These are phyloP conservation scores for Stenocarpella maydis DNA, from an alignment of 2,329 filamentous ascomycete species.

Conservation along the genomic window DNA sequence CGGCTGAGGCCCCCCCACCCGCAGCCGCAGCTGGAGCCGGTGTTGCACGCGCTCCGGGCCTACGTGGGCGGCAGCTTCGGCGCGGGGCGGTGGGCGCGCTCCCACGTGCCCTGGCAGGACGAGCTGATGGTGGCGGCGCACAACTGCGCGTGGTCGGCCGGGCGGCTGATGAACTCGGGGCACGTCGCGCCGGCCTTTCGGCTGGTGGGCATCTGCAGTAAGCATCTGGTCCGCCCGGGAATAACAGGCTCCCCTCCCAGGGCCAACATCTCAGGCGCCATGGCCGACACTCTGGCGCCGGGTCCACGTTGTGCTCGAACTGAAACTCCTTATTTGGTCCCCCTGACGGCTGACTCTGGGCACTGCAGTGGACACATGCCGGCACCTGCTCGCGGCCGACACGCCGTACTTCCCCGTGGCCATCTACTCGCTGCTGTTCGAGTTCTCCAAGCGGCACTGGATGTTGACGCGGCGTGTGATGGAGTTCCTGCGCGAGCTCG, in stretches of 20 bases:
- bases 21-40: background rate
- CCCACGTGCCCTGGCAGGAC: constrained; percentile 23
- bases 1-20: background rate
- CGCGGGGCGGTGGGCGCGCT: constrained; percentile 8
- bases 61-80: constrained; percentile 26
- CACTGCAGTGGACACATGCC: constrained; percentile 24
- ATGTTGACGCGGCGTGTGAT: background rate
- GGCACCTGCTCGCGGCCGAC: background rate
- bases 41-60: constrained; percentile 9
- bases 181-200: constrained; percentile 17
- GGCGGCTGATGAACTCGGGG: constrained; percentile 24
- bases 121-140: constrained; percentile 5
- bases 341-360: no score
- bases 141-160: constrained; percentile 17
- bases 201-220: constrained; percentile 1
- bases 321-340: no score
- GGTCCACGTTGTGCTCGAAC: no score
- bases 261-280: no score
- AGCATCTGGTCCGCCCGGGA: no score
- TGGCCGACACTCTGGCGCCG: no score
- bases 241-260: no score
- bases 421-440: constrained; percentile 22
- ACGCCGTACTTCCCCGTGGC: constrained; percentile 6
- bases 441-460: constrained; percentile 24
- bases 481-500: constrained; percentile 20